Evolutionary conservation across 345 rosid species (phyloP), one percentile per base, ranked within the genome.

Genomic region (Zanthoxylum bungeanum): DNA sequence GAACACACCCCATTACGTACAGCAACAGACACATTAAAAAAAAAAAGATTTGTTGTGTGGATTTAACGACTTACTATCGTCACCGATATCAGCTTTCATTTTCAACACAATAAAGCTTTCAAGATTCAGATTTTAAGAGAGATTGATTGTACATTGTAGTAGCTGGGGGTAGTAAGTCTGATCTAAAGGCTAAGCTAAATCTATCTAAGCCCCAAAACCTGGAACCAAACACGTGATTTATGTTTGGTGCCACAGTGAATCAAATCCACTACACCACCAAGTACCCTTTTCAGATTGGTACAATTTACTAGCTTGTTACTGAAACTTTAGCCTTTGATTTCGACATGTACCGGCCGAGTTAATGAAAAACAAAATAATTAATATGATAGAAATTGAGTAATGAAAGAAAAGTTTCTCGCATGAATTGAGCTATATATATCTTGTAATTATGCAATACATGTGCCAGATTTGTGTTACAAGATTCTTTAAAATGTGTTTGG

Each of bases 211-310:
- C n/a, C 31, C n/a, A 22, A 21, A 12, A 0, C 57, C 59, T 50
- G 46, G 59, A 66, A 50, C 59, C 59, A 6, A 34, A 7, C 70
- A 66, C 59, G 70, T 66, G 70, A 51, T 33, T 11, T 21, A 24
- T 50, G 60, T 34, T 33, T 22, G 3, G 1, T 7, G 0, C 33
- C 14, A 16, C n/a, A 5, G 9, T 44, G 3, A 5, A 25, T 3
- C 34, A 25, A 22, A 25, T 31, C 22, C 17, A 9, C 16, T 24
- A 16, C 42, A 44, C 19, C 19, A 11, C 19, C 47, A 0, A 14
- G 47, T 14, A 44, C 47, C 47, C n/a, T n/a, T 12, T 42, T 0
- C 17, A 42, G 47, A 3, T 9, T 12, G 47, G 47, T 12, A 3
- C 47, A 42, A 12, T 42, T 42, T 42, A 42, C 47, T 42, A 3